These are phyloP conservation scores for Nothomitra cinnamomea DNA, from an alignment of 2,329 filamentous ascomycete species.

Conservation along the genomic window DNA sequence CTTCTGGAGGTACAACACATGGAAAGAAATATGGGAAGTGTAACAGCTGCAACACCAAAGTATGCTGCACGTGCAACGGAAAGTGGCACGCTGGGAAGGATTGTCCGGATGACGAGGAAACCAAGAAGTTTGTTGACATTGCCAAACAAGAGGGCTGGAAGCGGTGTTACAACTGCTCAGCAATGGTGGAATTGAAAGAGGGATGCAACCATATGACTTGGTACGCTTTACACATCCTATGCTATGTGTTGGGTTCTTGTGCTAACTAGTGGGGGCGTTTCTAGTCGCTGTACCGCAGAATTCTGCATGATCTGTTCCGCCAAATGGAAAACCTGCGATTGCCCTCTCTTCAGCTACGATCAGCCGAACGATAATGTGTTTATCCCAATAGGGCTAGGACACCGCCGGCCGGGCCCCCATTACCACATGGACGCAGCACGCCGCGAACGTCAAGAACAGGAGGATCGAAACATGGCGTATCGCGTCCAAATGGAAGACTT, in stretches of 20 bases:
- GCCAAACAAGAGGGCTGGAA: conserved; percentile 56
- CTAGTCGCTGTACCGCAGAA: conserved; percentile 58
- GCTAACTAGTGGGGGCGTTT: conserved; percentile 13
- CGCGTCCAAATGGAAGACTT: conserved; percentile 30
- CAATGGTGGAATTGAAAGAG: conserved; percentile 61
- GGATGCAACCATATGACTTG: conserved; percentile 84
- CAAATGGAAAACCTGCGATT: conserved; percentile 72
- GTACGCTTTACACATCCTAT: conserved; percentile 27
- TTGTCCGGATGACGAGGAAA: conserved; percentile 56
- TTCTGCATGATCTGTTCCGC: conserved; percentile 76
- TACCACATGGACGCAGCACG: conserved; percentile 21
- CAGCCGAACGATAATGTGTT: conserved; percentile 14
- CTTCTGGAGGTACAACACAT: conserved; percentile 24
- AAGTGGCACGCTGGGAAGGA: conserved; percentile 54
- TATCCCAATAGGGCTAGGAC: conserved; percentile 8
- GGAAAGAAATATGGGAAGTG: conserved; percentile 54
- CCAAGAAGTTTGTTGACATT: conserved; percentile 42
- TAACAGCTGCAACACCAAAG: conserved; percentile 50
- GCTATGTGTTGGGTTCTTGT: not conserved
- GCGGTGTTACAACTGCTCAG: conserved; percentile 55
- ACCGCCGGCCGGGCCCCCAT: conserved; percentile 11
- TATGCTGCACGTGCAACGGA: conserved; percentile 57
- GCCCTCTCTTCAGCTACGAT: conserved; percentile 58
- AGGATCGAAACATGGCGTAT: conserved; percentile 33
- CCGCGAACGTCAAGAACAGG: conserved; percentile 26